Evolutionary conservation across 768 basidiomycete genomes (phyloP).

Genomic region (Amanita exitialis): DNA sequence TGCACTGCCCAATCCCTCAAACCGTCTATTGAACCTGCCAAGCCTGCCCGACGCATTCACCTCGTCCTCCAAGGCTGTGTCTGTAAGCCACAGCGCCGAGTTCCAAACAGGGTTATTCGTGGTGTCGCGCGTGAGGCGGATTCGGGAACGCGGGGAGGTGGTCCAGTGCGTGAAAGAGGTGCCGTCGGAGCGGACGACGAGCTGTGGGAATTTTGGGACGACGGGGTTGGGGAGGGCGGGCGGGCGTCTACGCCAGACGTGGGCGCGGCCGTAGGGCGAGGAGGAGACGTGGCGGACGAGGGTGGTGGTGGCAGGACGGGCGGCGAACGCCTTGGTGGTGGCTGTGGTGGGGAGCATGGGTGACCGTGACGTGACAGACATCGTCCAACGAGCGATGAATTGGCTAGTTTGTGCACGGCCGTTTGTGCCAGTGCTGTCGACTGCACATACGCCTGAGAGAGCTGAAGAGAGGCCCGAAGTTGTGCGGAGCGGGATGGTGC

Average conservation of each 20-base stretch:
- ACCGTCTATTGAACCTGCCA: slow-evolving; percentile 70
- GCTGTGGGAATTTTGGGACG: slow-evolving; percentile 81
- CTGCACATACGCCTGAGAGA: too few species aligned
- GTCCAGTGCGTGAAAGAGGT: slow-evolving; percentile 83
- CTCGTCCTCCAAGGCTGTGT: slow-evolving; percentile 53
- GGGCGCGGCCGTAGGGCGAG: slow-evolving; percentile 78
- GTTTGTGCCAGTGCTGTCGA: not conserved
- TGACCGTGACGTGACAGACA: too few species aligned
- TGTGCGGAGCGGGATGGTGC: slow-evolving; percentile 64
- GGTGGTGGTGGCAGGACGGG: too few species aligned
- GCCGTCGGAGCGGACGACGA: slow-evolving; percentile 80
- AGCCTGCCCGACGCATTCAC: slow-evolving; percentile 65
- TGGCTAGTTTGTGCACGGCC: not conserved
- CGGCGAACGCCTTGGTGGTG: too few species aligned
- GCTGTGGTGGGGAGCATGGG: not conserved
- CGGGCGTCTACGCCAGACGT: slow-evolving; percentile 65
- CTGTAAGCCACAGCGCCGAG: slow-evolving; percentile 43
- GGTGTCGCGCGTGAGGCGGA: slow-evolving; percentile 77
- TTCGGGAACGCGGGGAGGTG: slow-evolving; percentile 71
- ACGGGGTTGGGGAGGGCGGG: slow-evolving; percentile 71
- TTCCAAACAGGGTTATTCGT: slow-evolving; percentile 89
- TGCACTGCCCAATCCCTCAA: slow-evolving; percentile 38
- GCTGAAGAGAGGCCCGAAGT: slow-evolving; percentile 21
- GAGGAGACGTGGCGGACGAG: slow-evolving; percentile 34
- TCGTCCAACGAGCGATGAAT: too few species aligned